Base-by-base conservation (phyloP, 345 rosid genomes). In the Eucalyptus leucophloia region DNA sequence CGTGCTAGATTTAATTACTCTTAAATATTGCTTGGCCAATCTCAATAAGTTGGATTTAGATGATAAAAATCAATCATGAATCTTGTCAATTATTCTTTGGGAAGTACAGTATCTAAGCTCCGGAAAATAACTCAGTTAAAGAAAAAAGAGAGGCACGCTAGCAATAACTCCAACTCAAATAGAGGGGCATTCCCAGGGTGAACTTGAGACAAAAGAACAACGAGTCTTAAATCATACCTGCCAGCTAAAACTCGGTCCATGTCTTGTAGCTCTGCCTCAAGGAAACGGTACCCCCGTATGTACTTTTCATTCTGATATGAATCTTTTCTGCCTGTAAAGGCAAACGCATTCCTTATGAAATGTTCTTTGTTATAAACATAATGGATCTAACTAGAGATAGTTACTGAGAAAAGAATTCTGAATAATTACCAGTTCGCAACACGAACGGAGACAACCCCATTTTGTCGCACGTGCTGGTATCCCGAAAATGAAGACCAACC, bases 401-500 rank as follows among this genome's bases (percentile, higher is more conserved):
- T 50, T 23, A 32, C 45, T 1, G 88, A 53, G 47, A 86, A 86
- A 51, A 51, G 60, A 51, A 56, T 49, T 30, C 4, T 86, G 49
- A 60, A 53, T 30, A 88, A 91, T 91, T 92, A 96, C 99, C 99
- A 54, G 99, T 91, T 80, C 99, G 96, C 93, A 96, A 90, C 72
- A 97, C 94, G 80, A 94, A 98, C 12, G 99, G 99, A 47, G 99
- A 98, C 72, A 97, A 91, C 9, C 99, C 99, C 96, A 97, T 97
- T 90, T 97, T 96, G 90, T 97, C 99, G 42, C 93, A 95, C 5
- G 96, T 94, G 91, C 88, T 95, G 91, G 95, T 97, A 91, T 96
- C 99, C 3, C 99, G 98, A 91, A 98, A 98, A 91, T 98, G 99
- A 89, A 98, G 93, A n/a, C 99, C 99, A 87, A 98, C 94, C 90